phyloP scores from a whole-genome alignment of 2,329 filamentous ascomycete species.

The Calcarisporium arbuscula region DNA sequence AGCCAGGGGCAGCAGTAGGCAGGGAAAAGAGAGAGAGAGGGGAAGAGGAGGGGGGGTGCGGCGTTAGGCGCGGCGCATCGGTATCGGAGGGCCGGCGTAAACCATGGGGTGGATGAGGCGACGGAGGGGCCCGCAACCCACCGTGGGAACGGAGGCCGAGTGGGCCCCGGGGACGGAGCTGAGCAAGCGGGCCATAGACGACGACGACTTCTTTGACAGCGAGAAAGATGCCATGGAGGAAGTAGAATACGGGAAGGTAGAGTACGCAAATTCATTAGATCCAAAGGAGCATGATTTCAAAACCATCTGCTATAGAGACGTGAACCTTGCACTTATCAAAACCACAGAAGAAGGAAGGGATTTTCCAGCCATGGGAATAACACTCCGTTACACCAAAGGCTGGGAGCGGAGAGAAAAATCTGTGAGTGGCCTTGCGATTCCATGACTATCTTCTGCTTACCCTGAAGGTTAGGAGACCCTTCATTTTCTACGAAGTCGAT shows the following conservation, averaged over 20 bases:
- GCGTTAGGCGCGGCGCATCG: conserved; percentile 1
- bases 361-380: conserved; percentile 5
- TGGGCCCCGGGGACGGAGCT: background rate
- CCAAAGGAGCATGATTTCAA: conserved; percentile 5
- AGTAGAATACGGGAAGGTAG: no score
- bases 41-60: background rate
- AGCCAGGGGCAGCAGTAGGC: no score
- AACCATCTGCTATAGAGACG: conserved; percentile 2
- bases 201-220: conserved; percentile 3
- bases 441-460: background rate
- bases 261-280: background rate
- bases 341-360: conserved; percentile 3
- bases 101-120: conserved; percentile 2
- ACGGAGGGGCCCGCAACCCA: background rate
- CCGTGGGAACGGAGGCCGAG: conserved; percentile 4
- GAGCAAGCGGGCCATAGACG: no score
- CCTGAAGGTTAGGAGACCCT: conserved; percentile 1
- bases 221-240: background rate
- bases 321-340: conserved; percentile 3
- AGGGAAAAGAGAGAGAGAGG: no score
- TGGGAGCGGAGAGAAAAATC: conserved; percentile 5
- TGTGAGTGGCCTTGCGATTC: background rate
- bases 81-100: conserved; percentile 4
- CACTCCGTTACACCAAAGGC: conserved; percentile 4
- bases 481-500: conserved; percentile 6